These are phyloP conservation scores for Plenodomus biglobosus DNA, from an alignment of 2,329 filamentous ascomycete species.

Conservation along the genomic window DNA sequence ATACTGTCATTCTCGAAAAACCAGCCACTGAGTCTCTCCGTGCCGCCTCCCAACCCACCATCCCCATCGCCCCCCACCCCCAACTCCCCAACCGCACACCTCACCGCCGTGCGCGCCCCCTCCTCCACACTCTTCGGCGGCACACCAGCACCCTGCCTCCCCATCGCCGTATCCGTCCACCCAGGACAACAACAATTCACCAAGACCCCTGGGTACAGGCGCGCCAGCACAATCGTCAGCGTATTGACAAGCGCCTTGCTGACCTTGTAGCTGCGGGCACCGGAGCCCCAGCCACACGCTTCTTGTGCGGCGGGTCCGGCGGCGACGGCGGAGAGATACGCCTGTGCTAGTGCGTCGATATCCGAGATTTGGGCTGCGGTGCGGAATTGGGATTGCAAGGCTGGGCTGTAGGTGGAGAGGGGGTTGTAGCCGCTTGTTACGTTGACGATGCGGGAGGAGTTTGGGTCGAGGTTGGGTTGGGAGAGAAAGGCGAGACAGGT, in stretches of 20 bases:
- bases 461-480: constrained; percentile 6
- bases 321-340: constrained; percentile 2
- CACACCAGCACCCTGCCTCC: constrained; percentile 14
- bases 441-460: constrained; percentile 20
- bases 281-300: constrained; percentile 8
- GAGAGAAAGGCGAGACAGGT: constrained; percentile 18
- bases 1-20: constrained; percentile 20
- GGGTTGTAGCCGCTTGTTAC: constrained; percentile 11
- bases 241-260: constrained; percentile 25
- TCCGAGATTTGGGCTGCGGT: background rate
- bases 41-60: constrained; percentile 2
- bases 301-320: constrained; percentile 1
- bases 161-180: constrained; percentile 29
- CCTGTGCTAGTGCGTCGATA: constrained; percentile 6
- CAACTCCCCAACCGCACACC: constrained; percentile 18
- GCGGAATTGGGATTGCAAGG: constrained; percentile 3
- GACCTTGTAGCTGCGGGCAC: constrained; percentile 22
- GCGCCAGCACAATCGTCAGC: constrained; percentile 16
- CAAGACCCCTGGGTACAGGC: constrained; percentile 4
- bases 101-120: constrained; percentile 13
- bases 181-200: constrained; percentile 26
- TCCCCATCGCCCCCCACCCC: constrained; percentile 9
- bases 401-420: constrained; percentile 8
- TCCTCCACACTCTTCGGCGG: constrained; percentile 22
- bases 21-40: constrained; percentile 11